Evolutionary conservation across 768 basidiomycete species (phyloP).

Genomic region (Lanmaoa pseudosensibilis): DNA sequence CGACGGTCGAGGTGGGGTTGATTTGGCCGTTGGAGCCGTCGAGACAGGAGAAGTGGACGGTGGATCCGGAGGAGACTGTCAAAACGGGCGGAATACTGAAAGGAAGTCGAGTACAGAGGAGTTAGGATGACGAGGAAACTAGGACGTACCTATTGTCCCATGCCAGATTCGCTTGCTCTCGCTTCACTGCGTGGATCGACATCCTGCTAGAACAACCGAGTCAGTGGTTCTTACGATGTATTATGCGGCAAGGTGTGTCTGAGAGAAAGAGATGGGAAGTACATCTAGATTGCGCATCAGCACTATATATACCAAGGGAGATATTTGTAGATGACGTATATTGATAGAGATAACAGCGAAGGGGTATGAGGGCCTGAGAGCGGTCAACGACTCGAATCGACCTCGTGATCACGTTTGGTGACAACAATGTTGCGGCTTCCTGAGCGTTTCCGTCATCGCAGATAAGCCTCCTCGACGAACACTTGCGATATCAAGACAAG

Average conservation of each 20-base stretch:
- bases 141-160: constrained; percentile 57
- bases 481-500: neutral
- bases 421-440: neutral
- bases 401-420: neutral
- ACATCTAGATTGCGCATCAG: constrained; percentile 11
- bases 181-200: constrained; percentile 57
- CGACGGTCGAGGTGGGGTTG: constrained; percentile 40
- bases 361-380: neutral
- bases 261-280: neutral
- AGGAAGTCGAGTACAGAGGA: neutral
- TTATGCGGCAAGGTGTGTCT: no score
- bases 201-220: constrained; percentile 10
- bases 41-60: constrained; percentile 58
- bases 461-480: no score
- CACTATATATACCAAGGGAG: constrained; percentile 8
- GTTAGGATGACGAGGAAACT: neutral
- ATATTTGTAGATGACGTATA: constrained; percentile 5
- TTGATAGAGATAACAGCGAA: neutral
- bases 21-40: constrained; percentile 65
- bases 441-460: neutral
- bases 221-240: neutral
- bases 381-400: neutral
- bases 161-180: constrained; percentile 52
- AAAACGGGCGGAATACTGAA: constrained; percentile 52
- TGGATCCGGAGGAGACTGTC: constrained; percentile 51